These are phyloP conservation scores for Tetrapyrgos nigripes DNA, from an alignment of 1,284 basidiomycete species.

Conservation along the genomic window DNA sequence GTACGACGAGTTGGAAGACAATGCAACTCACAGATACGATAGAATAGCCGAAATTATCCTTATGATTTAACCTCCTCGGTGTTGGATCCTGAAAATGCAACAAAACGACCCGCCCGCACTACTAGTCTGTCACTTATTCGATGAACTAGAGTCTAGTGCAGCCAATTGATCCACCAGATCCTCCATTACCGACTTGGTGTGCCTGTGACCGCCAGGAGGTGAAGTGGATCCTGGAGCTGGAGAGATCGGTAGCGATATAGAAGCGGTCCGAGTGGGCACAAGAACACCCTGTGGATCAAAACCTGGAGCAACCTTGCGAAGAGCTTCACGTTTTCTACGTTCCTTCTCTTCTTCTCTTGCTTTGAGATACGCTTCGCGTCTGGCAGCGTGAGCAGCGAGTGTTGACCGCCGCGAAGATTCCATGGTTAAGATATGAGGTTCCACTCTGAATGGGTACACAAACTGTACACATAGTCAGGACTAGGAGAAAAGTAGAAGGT, in stretches of 20 bases:
- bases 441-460: conserved; percentile 92
- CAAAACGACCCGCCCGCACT: background rate
- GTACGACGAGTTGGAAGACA: too few species aligned
- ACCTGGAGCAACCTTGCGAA: conserved; percentile 77
- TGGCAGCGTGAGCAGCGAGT: conserved; percentile 66
- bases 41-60: too few species aligned
- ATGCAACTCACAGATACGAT: too few species aligned
- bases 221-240: conserved; percentile 18
- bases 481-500: background rate
- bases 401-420: conserved; percentile 74
- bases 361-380: conserved; percentile 73
- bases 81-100: too few species aligned
- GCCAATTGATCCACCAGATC: conserved; percentile 82
- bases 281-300: conserved; percentile 69
- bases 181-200: conserved; percentile 74
- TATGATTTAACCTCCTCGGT: too few species aligned
- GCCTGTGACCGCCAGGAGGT: conserved; percentile 25
- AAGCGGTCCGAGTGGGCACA: conserved; percentile 53
- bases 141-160: conserved; percentile 52
- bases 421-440: conserved; percentile 80
- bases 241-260: conserved; percentile 52
- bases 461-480: conserved; percentile 59
- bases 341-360: conserved; percentile 81
- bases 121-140: background rate
- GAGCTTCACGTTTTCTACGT: conserved; percentile 74